Evolutionary conservation across 345 rosid genomes (phyloP).

Genomic region (Euphorbia tirucalli): DNA sequence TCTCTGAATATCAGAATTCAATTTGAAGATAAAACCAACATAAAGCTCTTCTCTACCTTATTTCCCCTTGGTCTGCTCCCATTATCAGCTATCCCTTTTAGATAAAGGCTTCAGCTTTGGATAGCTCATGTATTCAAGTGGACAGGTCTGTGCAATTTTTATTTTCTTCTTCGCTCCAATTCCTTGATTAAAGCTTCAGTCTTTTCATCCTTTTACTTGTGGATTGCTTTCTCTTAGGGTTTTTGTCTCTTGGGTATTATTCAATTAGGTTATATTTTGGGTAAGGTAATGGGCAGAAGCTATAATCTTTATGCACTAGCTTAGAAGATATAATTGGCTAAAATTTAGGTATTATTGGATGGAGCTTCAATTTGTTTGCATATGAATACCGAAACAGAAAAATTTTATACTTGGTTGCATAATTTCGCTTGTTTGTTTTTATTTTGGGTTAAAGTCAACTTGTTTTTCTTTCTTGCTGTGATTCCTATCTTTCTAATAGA

Average conservation of each 20-base stretch:
- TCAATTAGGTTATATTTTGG: constrained; percentile 1
- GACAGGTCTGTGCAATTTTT: constrained; percentile 10
- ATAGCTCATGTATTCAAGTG: constrained; percentile 17
- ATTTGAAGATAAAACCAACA: constrained; percentile 2
- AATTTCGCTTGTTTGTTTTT: not conserved
- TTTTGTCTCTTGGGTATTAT: constrained; percentile 17
- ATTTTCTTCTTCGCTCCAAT: not conserved
- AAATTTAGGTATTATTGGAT: not conserved
- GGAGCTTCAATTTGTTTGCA: not conserved
- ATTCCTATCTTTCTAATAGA: constrained; percentile 8
- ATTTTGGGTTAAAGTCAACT: not conserved
- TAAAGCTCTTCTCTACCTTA: not conserved
- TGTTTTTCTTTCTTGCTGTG: not conserved
- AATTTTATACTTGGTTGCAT: not conserved
- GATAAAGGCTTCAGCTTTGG: not conserved
- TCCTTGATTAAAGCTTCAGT: not conserved
- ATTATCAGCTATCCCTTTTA: not conserved
- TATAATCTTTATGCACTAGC: constrained; percentile 2
- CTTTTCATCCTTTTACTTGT: not conserved
- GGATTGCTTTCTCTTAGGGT: not conserved
- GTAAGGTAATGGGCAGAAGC: not conserved
- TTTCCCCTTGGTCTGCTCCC: not conserved
- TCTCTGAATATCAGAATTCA: not conserved
- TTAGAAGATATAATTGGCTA: not conserved
- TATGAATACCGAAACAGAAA: not conserved